Conservation (phyloP, 345 rosid genomes). For the Salix purpurea region DNA sequence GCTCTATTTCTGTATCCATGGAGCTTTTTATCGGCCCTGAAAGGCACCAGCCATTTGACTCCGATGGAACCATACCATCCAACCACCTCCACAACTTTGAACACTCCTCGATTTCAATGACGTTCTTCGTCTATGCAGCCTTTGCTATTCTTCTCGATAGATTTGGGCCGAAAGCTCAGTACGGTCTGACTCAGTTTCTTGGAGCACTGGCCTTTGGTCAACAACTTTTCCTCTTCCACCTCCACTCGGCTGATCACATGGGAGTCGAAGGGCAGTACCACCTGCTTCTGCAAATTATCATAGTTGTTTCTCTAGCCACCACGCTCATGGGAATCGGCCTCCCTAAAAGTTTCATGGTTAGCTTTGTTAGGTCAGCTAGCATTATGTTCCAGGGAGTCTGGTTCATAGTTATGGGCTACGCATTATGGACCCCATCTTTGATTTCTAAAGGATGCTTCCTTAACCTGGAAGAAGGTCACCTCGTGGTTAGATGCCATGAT, state of each 20-base stretch:
- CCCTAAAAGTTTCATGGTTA: conserved; percentile 62
- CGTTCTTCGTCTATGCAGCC: conserved; percentile 62
- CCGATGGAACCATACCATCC: conserved; percentile 77
- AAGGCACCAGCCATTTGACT: conserved; percentile 73
- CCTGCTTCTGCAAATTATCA: conserved; percentile 52
- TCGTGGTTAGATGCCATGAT: conserved; percentile 55
- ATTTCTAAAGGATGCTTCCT: conserved; percentile 64
- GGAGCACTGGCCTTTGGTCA: conserved; percentile 66
- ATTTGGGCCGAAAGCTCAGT: conserved; percentile 25
- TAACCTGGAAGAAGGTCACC: conserved; percentile 58
- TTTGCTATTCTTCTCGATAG: conserved; percentile 56
- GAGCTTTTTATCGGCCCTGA: conserved; percentile 73
- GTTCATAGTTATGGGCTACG: conserved; percentile 66
- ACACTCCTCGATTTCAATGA: conserved; percentile 60
- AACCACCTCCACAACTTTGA: conserved; percentile 86
- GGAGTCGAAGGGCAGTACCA: conserved; percentile 90
- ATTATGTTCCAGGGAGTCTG: conserved; percentile 71
- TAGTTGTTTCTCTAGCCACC: conserved; percentile 52
- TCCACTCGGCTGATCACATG: conserved; percentile 75
- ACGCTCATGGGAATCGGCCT: conserved; percentile 55
- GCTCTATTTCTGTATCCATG: conserved; percentile 58
- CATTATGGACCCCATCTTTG: conserved; percentile 68
- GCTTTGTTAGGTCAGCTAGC: conserved; percentile 65
- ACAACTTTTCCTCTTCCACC: conserved; percentile 66
- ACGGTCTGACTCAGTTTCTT: conserved; percentile 43